phyloP scores from a whole-genome alignment of 305 asterid species.

The Fraxinus xanthoxyloides region DNA sequence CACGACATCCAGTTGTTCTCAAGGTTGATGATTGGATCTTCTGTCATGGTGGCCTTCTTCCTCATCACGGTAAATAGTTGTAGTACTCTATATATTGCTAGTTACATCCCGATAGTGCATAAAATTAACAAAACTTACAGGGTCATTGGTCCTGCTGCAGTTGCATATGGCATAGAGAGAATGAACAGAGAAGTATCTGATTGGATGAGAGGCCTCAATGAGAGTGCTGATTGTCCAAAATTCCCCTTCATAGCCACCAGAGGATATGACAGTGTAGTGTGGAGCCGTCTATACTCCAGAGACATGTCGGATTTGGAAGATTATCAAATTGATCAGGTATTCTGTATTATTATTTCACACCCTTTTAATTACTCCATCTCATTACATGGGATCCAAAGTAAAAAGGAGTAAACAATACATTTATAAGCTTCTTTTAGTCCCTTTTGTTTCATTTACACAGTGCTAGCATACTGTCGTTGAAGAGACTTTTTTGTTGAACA shows the following conservation, averaged over 20 bases:
- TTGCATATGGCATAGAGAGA: constrained; percentile 79
- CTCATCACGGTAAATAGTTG: constrained; percentile 75
- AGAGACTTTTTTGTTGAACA: neutral
- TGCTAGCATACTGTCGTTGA: neutral
- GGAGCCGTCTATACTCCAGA: constrained; percentile 92
- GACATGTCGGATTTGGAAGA: constrained; percentile 57
- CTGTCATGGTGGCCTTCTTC: constrained; percentile 98
- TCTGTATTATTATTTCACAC: neutral
- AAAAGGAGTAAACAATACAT: neutral
- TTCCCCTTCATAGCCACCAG: constrained; percentile 80
- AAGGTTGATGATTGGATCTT: constrained; percentile 91
- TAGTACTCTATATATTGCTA: neutral
- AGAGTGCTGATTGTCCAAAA: constrained; percentile 41
- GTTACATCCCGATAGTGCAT: neutral
- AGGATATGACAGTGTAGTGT: constrained; percentile 94
- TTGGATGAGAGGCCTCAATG: constrained; percentile 80
- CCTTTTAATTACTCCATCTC: neutral
- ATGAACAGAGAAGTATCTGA: constrained; percentile 75
- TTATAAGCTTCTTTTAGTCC: neutral
- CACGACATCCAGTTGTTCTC: constrained; percentile 74
- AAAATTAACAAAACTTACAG: neutral
- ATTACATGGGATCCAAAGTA: neutral
- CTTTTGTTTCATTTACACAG: neutral
- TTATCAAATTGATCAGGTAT: constrained; percentile 69
- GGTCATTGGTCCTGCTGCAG: constrained; percentile 40